A percentile compares a stretch with the other conserved stretches of the same genome.
Conservation (phyloP, 768 basidiomycete genomes). For the Exidia glandulosa region DNA sequence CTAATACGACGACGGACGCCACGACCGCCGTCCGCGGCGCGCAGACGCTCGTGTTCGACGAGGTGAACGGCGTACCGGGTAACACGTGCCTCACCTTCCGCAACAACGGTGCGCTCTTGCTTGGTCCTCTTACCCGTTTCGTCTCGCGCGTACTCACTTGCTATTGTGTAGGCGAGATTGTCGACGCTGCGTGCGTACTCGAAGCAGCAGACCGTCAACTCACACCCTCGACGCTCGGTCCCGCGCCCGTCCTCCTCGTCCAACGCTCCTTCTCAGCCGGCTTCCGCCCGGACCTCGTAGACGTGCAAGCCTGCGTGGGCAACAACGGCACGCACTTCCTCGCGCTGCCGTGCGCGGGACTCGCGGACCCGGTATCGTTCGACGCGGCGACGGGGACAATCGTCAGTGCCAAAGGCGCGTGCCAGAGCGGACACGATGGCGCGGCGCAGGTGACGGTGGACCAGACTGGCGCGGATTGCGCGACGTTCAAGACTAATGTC, state of each 20-base stretch:
- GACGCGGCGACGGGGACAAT: background rate
- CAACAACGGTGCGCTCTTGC: background rate
- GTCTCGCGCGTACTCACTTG: background rate
- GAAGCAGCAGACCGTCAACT: background rate
- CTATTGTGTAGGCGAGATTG: background rate
- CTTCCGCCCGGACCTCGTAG: background rate
- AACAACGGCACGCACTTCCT: background rate
- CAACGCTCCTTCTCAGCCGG: background rate
- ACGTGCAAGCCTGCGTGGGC: background rate
- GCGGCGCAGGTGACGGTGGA: background rate
- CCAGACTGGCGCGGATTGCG: background rate
- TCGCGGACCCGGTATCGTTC: background rate
- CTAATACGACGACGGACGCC: background rate
- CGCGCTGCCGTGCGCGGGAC: background rate
- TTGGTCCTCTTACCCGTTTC: background rate
- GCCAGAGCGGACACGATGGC: background rate
- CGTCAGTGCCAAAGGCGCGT: background rate
- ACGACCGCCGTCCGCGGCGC: too few relatives aligned
- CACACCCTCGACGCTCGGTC: background rate
- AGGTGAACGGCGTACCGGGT: background rate
- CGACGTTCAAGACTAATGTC: background rate
- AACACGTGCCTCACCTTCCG: background rate
- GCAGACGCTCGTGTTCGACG: background rate
- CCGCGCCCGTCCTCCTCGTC: background rate
- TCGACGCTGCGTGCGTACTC: background rate